Base-by-base conservation (phyloP, 768 basidiomycete genomes). In the Leccinum broughii region DNA sequence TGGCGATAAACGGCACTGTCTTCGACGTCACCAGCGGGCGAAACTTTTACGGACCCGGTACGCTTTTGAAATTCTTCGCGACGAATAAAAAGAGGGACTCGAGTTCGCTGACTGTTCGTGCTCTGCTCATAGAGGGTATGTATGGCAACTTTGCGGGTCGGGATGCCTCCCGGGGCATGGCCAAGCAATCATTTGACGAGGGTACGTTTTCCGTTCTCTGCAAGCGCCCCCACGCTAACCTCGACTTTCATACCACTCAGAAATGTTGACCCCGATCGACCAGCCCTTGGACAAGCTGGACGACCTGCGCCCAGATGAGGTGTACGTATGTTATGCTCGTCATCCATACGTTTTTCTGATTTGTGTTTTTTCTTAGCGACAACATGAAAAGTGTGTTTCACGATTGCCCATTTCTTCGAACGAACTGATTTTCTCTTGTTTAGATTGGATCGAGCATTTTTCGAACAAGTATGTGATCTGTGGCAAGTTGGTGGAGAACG, bases 101-200 rank as follows among this genome's bases (percentile, higher is more conserved):
- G 37, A 15, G 14, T 37, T 37, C 37, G 37, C 37, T 37, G 37
- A 37, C 37, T 2, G 54, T 35, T 66, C 22, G 56, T 7, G 55
- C 62, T 17, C 15, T 26, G 51, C 46, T 30, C 65, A 97, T 15
- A 37, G 96, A 88, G 67, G 96, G 95, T 0, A 93, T 95, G 84
- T 98, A 98, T 70, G 95, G 93, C 32, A 96, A 95, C 75, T 98
- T 99, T 79, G 95, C 97, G 3, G 97, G 96, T 6, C 77, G 95
- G 53, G 96, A 99, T 76, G 96, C 96, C 2, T 95, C 93, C 15
- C 80, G 95, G 39, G 95, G 96, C 5, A 95, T 98, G 92, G 96
- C 96, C 7, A 97, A 95, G 76, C 95, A 98, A 76, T 96, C 94
- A 3, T 98, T 97, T 65, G 95, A 95, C 54, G 32, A 78, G n/a